Percentiles rank a stretch among this genome's conserved stretches.
Evolutionary conservation across 331 rosid genomes (phyloP).

Genomic region (Malus hybrid): DNA sequence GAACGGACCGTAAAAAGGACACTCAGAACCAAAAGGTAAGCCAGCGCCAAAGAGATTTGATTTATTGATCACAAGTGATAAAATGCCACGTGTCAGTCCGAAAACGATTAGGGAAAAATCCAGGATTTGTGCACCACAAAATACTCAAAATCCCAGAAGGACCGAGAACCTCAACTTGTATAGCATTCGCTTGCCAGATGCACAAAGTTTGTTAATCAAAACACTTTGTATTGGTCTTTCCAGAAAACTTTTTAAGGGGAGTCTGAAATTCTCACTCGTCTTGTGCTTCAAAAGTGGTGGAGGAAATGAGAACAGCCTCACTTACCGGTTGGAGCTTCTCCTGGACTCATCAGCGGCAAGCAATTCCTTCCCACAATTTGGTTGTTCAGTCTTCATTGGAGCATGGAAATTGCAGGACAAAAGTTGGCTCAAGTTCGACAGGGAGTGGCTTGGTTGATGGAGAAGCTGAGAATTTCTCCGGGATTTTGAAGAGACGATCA

Average conservation of each 20-base stretch:
- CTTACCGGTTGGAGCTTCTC: conserved; percentile 36
- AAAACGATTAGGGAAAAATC: background rate
- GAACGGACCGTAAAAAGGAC: background rate
- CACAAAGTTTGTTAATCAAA: background rate
- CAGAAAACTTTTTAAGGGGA: background rate
- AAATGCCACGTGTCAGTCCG: conserved; percentile 30
- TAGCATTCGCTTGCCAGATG: background rate
- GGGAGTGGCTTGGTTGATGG: conserved; percentile 13
- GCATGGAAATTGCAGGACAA: conserved; percentile 24
- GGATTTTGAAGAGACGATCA: conserved; percentile 53
- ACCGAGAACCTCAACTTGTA: conserved; percentile 12
- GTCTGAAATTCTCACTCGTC: background rate
- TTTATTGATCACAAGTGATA: background rate
- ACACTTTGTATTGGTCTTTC: too few species aligned
- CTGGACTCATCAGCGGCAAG: conserved; percentile 30
- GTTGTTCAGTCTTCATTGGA: conserved; percentile 21
- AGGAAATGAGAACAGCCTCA: conserved; percentile 58
- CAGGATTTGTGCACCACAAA: conserved; percentile 19
- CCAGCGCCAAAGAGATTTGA: background rate
- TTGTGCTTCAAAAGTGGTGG: background rate
- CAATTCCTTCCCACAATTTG: conserved; percentile 15
- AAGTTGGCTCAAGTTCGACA: conserved; percentile 19
- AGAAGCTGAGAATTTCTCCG: conserved; percentile 24
- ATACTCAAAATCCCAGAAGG: background rate
- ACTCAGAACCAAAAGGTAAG: background rate